phyloP scores from a whole-genome alignment of 1,284 basidiomycete genomes.

The Marasmius tenuissimus region DNA sequence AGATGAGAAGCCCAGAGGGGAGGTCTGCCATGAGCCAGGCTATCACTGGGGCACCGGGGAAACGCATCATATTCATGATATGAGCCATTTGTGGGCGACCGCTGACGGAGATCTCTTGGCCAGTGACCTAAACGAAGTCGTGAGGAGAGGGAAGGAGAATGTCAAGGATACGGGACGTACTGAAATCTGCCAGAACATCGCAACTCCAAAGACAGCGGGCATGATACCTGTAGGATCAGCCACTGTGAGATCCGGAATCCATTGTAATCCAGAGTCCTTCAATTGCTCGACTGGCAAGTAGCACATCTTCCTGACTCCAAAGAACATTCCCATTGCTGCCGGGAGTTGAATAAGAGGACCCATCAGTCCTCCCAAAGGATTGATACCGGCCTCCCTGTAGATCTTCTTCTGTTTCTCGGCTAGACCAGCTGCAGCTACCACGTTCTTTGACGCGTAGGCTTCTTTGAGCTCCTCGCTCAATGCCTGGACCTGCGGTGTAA shows the following conservation, averaged over 20 bases:
- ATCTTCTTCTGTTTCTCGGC: conserved; percentile 62
- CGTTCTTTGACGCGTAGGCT: conserved; percentile 43
- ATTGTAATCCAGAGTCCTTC: conserved; percentile 74
- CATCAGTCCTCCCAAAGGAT: conserved; percentile 54
- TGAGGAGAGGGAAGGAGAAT: conserved; percentile 8
- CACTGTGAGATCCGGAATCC: conserved; percentile 78
- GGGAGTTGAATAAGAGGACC: conserved; percentile 76
- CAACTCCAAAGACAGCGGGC: conserved; percentile 63
- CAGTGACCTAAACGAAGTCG: conserved; percentile 4
- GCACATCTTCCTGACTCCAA: conserved; percentile 77
- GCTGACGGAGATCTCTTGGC: conserved; percentile 9
- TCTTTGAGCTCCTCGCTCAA: conserved; percentile 50
- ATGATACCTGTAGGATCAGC: conserved; percentile 81
- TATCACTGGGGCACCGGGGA: conserved; percentile 12
- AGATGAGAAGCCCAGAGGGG: conserved; percentile 5
- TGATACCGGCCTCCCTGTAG: conserved; percentile 72
- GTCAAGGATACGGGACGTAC: conserved; percentile 39
- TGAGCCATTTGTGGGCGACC: conserved; percentile 11
- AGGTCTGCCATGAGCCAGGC: conserved; percentile 9
- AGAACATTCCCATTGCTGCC: conserved; percentile 84
- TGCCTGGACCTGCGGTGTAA: conserved; percentile 58
- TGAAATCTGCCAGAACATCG: conserved; percentile 73
- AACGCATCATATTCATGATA: conserved; percentile 11
- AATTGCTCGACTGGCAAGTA: conserved; percentile 72
- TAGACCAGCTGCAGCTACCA: conserved; percentile 52